Evolutionary conservation across 78 protist genomes (phyloP).

Genomic region (Dictyostelium intermedium): DNA sequence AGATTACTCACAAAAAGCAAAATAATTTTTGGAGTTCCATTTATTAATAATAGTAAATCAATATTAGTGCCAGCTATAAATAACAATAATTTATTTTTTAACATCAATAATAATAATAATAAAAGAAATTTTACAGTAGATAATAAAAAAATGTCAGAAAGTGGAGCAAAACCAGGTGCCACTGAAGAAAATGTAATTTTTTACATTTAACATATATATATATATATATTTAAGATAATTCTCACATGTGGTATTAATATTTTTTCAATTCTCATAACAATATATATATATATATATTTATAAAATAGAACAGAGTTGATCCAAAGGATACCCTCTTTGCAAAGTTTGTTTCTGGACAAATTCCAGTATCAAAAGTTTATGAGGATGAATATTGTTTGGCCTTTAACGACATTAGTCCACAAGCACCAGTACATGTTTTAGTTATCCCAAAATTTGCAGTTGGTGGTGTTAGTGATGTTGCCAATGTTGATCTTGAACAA

Average conservation of each 20-base stretch:
- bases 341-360: slow-evolving; percentile 46
- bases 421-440: slow-evolving; percentile 51
- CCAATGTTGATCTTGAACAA: background rate
- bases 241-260: too few relatives aligned
- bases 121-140: background rate
- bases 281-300: too few relatives aligned
- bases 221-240: too few relatives aligned
- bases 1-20: background rate
- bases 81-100: background rate
- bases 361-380: slow-evolving; percentile 66
- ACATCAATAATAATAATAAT: background rate
- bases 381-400: slow-evolving; percentile 68
- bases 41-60: background rate
- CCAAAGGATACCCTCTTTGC: slow-evolving; percentile 73
- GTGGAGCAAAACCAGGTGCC: slow-evolving; percentile 42
- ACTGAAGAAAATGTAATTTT: slow-evolving; percentile 45
- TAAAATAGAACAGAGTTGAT: background rate
- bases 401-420: slow-evolving; percentile 60
- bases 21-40: background rate
- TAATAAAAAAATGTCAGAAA: slow-evolving; percentile 42
- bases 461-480: slow-evolving; percentile 50
- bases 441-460: slow-evolving; percentile 49
- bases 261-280: too few relatives aligned
- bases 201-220: background rate
- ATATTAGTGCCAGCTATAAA: background rate